phyloP scores from a whole-genome alignment of 306 rosid genomes.

The Morella rubra region DNA sequence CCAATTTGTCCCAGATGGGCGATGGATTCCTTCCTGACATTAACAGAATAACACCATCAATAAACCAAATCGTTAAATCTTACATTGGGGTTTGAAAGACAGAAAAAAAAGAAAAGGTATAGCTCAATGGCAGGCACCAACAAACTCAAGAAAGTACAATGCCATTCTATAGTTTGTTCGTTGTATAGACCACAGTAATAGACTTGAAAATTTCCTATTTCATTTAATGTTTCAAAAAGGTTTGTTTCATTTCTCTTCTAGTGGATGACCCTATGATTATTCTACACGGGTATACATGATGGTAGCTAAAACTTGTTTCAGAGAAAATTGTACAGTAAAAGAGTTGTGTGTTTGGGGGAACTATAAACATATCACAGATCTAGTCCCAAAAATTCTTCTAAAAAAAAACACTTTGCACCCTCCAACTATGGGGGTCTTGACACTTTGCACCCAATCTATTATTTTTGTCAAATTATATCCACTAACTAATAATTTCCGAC shows the following conservation, averaged over 20 bases:
- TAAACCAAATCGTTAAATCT: neutral
- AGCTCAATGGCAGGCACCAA: neutral
- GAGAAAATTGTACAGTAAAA: neutral
- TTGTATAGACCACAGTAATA: neutral
- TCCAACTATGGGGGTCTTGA: too few species aligned
- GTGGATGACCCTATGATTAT: neutral
- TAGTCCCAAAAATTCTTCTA: neutral
- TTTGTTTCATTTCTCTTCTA: neutral
- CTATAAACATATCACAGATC: neutral
- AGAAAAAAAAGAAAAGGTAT: neutral
- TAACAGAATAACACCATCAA: constrained; percentile 2
- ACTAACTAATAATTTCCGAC: too few species aligned
- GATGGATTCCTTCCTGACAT: constrained; percentile 81
- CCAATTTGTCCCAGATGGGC: constrained; percentile 94
- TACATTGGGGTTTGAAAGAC: neutral
- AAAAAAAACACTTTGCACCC: neutral
- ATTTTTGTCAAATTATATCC: too few species aligned
- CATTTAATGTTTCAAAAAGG: neutral
- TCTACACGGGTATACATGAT: neutral
- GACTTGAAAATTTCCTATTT: neutral
- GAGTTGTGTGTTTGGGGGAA: neutral
- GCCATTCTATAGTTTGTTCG: neutral
- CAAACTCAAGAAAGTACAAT: neutral
- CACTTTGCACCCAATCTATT: too few species aligned
- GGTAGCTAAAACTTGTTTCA: neutral